phyloP scores from a whole-genome alignment of 2,329 filamentous ascomycete genomes.

The Fusarium siculi region DNA sequence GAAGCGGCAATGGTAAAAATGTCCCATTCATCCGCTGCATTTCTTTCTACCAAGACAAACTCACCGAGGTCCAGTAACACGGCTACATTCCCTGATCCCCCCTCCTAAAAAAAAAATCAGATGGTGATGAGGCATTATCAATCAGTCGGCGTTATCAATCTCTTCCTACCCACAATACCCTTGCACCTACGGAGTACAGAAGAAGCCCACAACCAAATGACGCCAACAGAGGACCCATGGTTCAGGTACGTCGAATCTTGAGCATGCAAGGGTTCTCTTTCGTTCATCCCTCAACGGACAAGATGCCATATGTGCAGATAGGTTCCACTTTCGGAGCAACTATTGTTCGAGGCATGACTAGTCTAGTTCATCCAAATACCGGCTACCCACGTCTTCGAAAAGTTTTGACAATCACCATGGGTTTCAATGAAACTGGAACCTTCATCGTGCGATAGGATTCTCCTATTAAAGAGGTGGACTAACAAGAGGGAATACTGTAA shows the following conservation, averaged over 20 bases:
- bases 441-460: neutral
- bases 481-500: neutral
- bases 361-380: conserved; percentile 1
- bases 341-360: conserved; percentile 2
- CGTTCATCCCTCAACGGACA: neutral
- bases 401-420: neutral
- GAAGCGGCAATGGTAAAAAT: neutral
- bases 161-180: conserved; percentile 18
- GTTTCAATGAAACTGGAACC: neutral
- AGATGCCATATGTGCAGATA: conserved; percentile 1
- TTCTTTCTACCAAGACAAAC: neutral
- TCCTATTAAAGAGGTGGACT: neutral
- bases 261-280: conserved; percentile 3
- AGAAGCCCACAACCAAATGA: conserved; percentile 28
- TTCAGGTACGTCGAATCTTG: neutral
- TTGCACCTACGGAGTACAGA: conserved; percentile 19
- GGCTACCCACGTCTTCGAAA: neutral
- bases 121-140: conserved; percentile 42
- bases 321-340: conserved; percentile 12
- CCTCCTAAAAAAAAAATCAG: neutral
- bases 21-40: neutral
- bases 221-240: conserved; percentile 31
- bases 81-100: neutral
- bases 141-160: conserved; percentile 43
- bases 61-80: neutral